Base-by-base conservation (phyloP, 2,329 filamentous ascomycete species). In the Fusarium pseudograminearum region DNA sequence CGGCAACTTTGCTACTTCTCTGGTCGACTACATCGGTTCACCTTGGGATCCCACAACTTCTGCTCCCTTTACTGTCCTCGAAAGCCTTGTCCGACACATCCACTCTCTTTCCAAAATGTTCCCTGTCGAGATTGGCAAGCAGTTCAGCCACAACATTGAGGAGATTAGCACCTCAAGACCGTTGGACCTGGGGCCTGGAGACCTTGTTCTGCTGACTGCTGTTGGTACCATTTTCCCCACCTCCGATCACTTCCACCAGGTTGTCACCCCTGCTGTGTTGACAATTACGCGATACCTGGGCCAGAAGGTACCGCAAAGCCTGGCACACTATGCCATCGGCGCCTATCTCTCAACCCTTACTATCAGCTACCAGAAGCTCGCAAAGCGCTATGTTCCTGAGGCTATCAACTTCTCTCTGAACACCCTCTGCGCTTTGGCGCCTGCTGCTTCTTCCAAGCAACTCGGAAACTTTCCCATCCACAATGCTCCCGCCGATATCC, bases 211-310 rank as follows among this genome's bases (percentile, higher is more conserved):
- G n/a, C 82, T 99, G 36, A 94, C 93, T 1, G 94, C 93, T 0
- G 88, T 98, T 63, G 89, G 91, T 41, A 90, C 89, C 4, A 92
- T 97, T 55, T 99, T 97, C 76, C 94, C 96, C 7, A 97, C 96
- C 0, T 98, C 94, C 1, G 96, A 99, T 80, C 94, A 98, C 80
- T 99, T 98, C 80, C 96, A 99, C 75, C 91, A 96, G 73, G 93
- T 98, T 36, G 91, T 93, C 41, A 99, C 96, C 3, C 96, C 96
- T 3, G 92, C 95, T 1, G 91, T 93, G 80, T 88, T 98, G 7
- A 87, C 90, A n/a, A 93, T 98, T 79, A 88, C 87, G 15, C 89
- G 93, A 57, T 98, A 92, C 80, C 85, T 99, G 28, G 93, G 91
- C 2, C 89, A 97, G 73, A 93, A 90, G 58, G 85, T 90, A 1